Evolutionary conservation across 768 basidiomycete species (phyloP), one percentile per base, ranked within the genome.

Genomic region (Amanita molliuscula): DNA sequence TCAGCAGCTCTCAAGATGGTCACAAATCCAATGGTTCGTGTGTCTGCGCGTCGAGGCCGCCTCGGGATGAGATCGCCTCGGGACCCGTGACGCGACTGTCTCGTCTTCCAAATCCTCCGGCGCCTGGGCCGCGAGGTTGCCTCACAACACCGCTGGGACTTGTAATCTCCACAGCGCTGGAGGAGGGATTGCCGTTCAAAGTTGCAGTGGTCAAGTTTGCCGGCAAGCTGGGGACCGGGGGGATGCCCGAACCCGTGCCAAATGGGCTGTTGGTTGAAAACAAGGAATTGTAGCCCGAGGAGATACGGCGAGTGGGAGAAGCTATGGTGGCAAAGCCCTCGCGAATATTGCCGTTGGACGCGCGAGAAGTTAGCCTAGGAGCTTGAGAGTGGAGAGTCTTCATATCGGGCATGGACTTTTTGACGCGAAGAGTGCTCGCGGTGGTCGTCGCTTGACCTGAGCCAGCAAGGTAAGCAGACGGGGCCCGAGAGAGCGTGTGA

Each of bases 331-430:
- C 88, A 65, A 88, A 92, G 25, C 87, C 88, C 63, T 79, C 77
- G 37, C 89, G 82, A 51, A 92, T 90, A 62, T 92, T 92, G 50
- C 88, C 88, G 62, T 90, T 92, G 42, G 88, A 92, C 15, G 88
- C 75, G 53, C 88, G 84, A 13, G 84, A 83, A 51, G 70, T 79
- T 42, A 92, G 76, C 46, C 88, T 84, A 29, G 87, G 88, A 1
- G 84, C 82, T 58, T 83, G 81, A 15, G 82, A 73, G 53, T 89
- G 88, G 55, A 91, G 67, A 13, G 85, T 85, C 69, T 89, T 89
- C 81, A 97, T 82, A 66, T 97, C 92, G 2, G 96, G 96, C 96
- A 98, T 98, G 20, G 92, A 95, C 69, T 96, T 96, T 75, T 98
- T 98, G 65, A 84, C 81, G 36, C 94, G 83, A 48, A 97, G 77